Evolutionary conservation across 352 stramenopile genomes (phyloP).

Genomic region (Aphanomyces stellatus): DNA sequence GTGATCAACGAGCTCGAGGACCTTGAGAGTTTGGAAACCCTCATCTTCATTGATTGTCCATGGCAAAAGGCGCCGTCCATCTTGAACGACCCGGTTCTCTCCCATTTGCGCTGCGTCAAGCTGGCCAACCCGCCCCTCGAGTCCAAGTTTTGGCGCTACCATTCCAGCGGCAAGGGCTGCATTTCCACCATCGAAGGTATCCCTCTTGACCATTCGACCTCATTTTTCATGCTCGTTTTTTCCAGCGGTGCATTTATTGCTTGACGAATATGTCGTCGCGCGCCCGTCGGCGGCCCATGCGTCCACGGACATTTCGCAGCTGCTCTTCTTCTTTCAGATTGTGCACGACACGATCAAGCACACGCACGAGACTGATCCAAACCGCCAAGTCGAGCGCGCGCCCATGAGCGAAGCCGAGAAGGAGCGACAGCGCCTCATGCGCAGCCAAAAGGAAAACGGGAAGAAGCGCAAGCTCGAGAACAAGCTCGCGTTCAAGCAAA

Average conservation of each 20-base stretch:
- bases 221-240: not conserved
- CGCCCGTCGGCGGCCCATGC: conserved; percentile 28
- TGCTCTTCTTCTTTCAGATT: conserved; percentile 82
- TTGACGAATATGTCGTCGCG: conserved; percentile 56
- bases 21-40: conserved; percentile 43
- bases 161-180: conserved; percentile 71
- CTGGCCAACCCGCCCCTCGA: conserved; percentile 62
- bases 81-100: conserved; percentile 42
- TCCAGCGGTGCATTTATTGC: conserved; percentile 73
- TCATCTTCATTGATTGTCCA: conserved; percentile 83
- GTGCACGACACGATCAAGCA: conserved; percentile 57
- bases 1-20: conserved; percentile 63
- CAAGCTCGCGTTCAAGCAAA: conserved; percentile 47
- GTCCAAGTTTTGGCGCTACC: conserved; percentile 85
- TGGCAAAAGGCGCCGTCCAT: conserved; percentile 83
- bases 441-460: conserved; percentile 64
- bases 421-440: conserved; percentile 58
- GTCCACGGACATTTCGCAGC: conserved; percentile 40
- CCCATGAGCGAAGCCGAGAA: conserved; percentile 78
- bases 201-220: not conserved
- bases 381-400: conserved; percentile 33
- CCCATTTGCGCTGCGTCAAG: conserved; percentile 60
- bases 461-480: conserved; percentile 68
- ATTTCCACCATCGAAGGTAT: conserved; percentile 88
- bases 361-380: conserved; percentile 43